Base-by-base conservation (phyloP, 2,329 filamentous ascomycete genomes). In the Alternaria angustiovoidea region DNA sequence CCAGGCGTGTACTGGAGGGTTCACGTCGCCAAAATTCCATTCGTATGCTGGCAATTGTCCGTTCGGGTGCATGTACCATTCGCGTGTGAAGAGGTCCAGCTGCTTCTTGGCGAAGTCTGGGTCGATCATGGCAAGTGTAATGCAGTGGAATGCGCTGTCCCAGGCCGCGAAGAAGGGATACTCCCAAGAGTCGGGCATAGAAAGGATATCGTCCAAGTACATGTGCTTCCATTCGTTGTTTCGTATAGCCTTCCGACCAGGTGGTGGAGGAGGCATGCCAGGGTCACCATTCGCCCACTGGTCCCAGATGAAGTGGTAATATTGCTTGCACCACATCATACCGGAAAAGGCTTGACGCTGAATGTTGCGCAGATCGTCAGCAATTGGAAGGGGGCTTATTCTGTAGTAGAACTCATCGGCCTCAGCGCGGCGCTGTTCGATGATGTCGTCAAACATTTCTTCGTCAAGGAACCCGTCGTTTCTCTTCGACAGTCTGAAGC, bases 41-140 rank as follows among this genome's bases (percentile, higher is more conserved):
- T 98, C 94, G 72, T 89, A 95, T 70, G 94, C 94, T 51, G 94
- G 93, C 38, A 98, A 83, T 79, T 98, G 94, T 46, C 94, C 95
- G 72, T 98, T 98, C 16, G 94, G 94, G 79, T 98, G 94, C 86
- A 95, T 97, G 83, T 97, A 98, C 95, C 94, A 98, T 82, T 98
- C 95, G 72, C 94, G 87, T 2, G 94, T 98, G 76, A 98, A 94
- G 42, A 98, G 82, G 76, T 98, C 95, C 51, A 98, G 88, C 80
- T 98, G 94, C 83, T 97, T 97, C 87, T 98, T 98, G 56, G 94
- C 94, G 72, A 97, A 97, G 42, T 97, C 94, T 0, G 94, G 95
- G 72, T 98, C 94, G 64, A 98, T 94, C 94, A 98, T 97, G 39
- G 95, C 92, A 62, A 98, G 81, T 0, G 94, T 92, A 69, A 98